These are phyloP conservation scores for Wickerhamomyces bovis DNA, from an alignment of 805 yeast species.

Conservation along the genomic window DNA sequence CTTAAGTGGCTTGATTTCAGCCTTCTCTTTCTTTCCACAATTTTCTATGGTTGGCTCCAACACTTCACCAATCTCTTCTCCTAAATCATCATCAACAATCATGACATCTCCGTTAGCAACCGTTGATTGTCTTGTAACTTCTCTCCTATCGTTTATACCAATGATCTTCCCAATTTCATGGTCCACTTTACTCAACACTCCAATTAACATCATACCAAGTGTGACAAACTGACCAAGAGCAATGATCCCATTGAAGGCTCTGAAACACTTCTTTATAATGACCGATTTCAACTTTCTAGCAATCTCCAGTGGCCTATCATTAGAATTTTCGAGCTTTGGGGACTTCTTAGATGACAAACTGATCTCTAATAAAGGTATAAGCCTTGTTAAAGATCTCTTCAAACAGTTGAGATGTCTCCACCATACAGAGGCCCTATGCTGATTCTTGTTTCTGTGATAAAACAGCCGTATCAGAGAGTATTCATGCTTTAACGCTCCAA, in stretches of 20 bases:
- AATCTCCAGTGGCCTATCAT: background rate
- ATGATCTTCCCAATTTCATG: conserved; percentile 11
- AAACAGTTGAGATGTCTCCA: conserved; percentile 64
- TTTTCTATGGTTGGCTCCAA: conserved; percentile 1
- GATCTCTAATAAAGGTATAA: conserved; percentile 25
- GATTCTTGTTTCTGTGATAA: conserved; percentile 69
- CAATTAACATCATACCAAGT: conserved; percentile 66
- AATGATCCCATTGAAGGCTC: conserved; percentile 59
- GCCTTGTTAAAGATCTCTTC: conserved; percentile 46
- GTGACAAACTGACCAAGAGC: conserved; percentile 73
- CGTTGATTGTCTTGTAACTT: background rate
- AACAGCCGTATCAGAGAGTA: conserved; percentile 52
- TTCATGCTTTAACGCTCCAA: conserved; percentile 38
- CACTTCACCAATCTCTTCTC: conserved; percentile 27
- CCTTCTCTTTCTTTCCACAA: background rate
- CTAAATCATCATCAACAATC: conserved; percentile 9
- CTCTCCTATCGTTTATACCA: conserved; percentile 6
- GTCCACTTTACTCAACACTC: conserved; percentile 42
- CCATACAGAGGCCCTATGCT: conserved; percentile 70
- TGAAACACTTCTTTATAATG: conserved; percentile 43
- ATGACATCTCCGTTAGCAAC: background rate
- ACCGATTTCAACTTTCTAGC: conserved; percentile 28
- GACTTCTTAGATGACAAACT: background rate
- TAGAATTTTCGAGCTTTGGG: too few relatives aligned
- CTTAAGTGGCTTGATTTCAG: background rate